Base-by-base conservation (phyloP, 2,329 filamentous ascomycete genomes). In the Blastomyces emzantsi region DNA sequence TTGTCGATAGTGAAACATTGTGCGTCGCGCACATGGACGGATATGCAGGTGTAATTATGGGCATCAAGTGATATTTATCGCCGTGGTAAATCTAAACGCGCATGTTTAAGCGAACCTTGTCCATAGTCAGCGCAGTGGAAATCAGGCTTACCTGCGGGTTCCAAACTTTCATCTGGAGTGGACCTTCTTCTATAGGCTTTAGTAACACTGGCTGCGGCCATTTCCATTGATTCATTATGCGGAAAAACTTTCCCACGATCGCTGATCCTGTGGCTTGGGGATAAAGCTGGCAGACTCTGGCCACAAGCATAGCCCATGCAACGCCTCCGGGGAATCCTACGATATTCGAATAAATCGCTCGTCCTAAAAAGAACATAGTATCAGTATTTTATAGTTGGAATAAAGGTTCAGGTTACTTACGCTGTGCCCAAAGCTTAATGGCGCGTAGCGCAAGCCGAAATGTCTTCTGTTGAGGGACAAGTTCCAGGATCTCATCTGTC, bases 11-110 rank as follows among this genome's bases (percentile, higher is more conserved):
- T 2, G 90, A 92, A 65, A 99, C 88, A 71, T 96, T 97, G 79
- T 96, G 94, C 0, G 94, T 97, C 1, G 94, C 89, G 75, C 94
- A 97, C 92, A 97, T 97, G 60, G 92, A 95, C 2, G 94, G 94
- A 74, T 97, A 97, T 0, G 94, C 92, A 1, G 94, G 94, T 1
- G 94, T 99, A 72, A 99, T 97, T 75, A 99, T 90, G 36, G 94
- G 94, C 94, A 99, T 99, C 61, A 97, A 80, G 75, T 97, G 93
- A 68, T 86, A 90, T 54, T 85, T 85, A 75, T 97, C 94, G 62
- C 85, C 84, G 65, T 86, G 86, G 74, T 96, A 95, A 39, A 92
- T 80, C 83, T 90, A 64, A 52, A 28, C 1, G 28, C 22, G 1
- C 3, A 36, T 19, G 28, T 63, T 39, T 65, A 62, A 28, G 39